These are phyloP conservation scores for Aspergillus egyptiacus DNA, from an alignment of 495 filamentous ascomycete genomes.

Conservation along the genomic window DNA sequence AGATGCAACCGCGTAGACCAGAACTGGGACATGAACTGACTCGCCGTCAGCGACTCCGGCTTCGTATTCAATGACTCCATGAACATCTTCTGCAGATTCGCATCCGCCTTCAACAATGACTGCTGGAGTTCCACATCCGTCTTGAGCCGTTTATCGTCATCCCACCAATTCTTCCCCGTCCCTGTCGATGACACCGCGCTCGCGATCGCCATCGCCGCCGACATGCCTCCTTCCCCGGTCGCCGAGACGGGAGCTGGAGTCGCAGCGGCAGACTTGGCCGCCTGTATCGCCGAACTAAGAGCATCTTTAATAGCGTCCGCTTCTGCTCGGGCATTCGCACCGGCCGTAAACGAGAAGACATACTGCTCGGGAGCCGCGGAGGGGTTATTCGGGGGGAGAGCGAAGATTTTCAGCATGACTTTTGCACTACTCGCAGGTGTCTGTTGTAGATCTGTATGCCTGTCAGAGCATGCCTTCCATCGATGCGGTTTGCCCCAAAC, in stretches of 20 bases:
- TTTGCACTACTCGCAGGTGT: conserved; percentile 76
- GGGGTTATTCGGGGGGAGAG: conserved; percentile 49
- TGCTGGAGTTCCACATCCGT: conserved; percentile 73
- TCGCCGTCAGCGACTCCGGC: conserved; percentile 69
- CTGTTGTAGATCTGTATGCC: conserved; percentile 67
- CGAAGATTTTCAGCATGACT: conserved; percentile 86
- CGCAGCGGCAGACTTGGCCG: conserved; percentile 51
- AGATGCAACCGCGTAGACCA: conserved; percentile 83
- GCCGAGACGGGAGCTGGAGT: conserved; percentile 27
- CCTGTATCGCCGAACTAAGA: conserved; percentile 69
- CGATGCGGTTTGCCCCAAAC: too few relatives aligned
- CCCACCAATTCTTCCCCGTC: conserved; percentile 51
- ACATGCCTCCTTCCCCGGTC: conserved; percentile 37
- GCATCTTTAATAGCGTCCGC: conserved; percentile 77
- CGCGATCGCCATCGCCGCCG: conserved; percentile 55
- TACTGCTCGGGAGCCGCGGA: conserved; percentile 58
- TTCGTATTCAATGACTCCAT: conserved; percentile 71
- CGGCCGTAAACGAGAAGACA: conserved; percentile 80
- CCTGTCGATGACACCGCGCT: conserved; percentile 44
- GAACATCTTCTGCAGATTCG: conserved; percentile 69
- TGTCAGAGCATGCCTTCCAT: background rate
- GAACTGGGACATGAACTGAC: conserved; percentile 81
- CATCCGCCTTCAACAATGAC: conserved; percentile 72
- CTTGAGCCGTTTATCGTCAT: conserved; percentile 70
- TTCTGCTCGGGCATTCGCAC: conserved; percentile 67